Percentiles rank a stretch among this genome's conserved stretches.
Evolutionary conservation across 2,329 filamentous ascomycete species (phyloP).

Genomic region (Teratosphaeriaceae sp.): DNA sequence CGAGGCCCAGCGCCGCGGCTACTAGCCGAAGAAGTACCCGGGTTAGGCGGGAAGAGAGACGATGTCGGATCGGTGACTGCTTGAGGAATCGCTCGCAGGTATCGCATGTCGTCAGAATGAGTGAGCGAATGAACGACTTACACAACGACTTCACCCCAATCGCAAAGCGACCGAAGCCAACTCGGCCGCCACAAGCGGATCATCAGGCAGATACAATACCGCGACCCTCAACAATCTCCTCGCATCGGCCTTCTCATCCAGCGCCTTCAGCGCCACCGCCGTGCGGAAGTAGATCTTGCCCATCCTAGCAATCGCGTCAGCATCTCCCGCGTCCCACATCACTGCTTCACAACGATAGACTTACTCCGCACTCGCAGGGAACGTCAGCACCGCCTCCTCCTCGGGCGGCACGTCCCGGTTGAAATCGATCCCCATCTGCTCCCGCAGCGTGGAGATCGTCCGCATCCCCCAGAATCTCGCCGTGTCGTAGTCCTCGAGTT

Average conservation of each 20-base stretch:
- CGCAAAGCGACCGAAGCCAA: constrained; percentile 23
- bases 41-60: too few species aligned
- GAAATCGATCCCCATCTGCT: constrained; percentile 42
- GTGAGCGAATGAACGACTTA: too few species aligned
- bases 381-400: constrained; percentile 39
- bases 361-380: constrained; percentile 35
- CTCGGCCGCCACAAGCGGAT: constrained; percentile 26
- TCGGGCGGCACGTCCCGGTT: constrained; percentile 34
- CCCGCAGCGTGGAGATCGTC: constrained; percentile 43
- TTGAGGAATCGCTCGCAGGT: too few species aligned
- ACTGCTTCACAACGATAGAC: too few species aligned
- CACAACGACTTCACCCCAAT: constrained; percentile 1
- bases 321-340: too few species aligned
- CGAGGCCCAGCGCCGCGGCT: too few species aligned
- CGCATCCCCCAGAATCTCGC: constrained; percentile 49
- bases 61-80: too few species aligned
- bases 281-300: constrained; percentile 47
- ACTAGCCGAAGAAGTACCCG: too few species aligned
- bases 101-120: too few species aligned
- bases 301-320: constrained; percentile 20
- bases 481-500: constrained; percentile 38
- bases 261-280: constrained; percentile 37
- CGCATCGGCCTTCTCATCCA: constrained; percentile 31
- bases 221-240: constrained; percentile 32
- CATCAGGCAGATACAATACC: constrained; percentile 29